A percentile compares a stretch with the other conserved stretches of the same genome.
phyloP scores from a whole-genome alignment of 805 yeast genomes.

The Priceomyces medius region DNA sequence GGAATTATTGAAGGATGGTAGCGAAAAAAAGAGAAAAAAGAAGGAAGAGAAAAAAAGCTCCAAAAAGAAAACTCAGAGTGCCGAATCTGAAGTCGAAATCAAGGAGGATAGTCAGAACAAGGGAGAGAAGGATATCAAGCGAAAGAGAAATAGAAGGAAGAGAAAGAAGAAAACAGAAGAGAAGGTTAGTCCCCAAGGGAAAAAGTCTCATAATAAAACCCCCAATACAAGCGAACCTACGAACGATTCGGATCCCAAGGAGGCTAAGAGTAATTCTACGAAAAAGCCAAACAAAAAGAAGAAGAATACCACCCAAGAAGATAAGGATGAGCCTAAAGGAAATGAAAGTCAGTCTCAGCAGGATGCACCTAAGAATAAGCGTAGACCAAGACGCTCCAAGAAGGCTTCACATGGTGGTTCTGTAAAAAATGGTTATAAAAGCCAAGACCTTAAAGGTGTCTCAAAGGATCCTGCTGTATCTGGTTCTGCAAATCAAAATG shows the following conservation, averaged over 20 bases:
- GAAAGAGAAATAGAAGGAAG: constrained; percentile 3
- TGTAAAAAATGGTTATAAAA: neutral
- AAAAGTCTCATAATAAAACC: neutral
- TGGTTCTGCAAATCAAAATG: neutral
- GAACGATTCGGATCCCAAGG: neutral
- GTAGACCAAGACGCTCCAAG: constrained; percentile 4
- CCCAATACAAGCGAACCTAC: neutral
- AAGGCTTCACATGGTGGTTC: neutral
- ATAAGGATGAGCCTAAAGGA: neutral
- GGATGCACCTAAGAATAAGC: neutral
- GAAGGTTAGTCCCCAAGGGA: constrained; percentile 2
- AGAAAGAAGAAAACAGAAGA: constrained; percentile 1
- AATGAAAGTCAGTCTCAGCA: neutral
- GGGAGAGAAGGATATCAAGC: constrained; percentile 5
- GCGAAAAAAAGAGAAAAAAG: constrained; percentile 7
- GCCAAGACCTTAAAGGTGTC: neutral
- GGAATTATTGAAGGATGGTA: constrained; percentile 9
- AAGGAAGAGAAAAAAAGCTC: constrained; percentile 8
- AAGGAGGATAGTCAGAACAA: constrained; percentile 2
- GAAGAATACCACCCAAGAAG: constrained; percentile 1
- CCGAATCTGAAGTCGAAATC: constrained; percentile 1
- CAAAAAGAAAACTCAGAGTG: constrained; percentile 6
- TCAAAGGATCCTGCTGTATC: neutral
- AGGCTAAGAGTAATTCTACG: neutral
- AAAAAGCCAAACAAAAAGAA: neutral